Evolutionary conservation across 2,329 filamentous ascomycete species (phyloP).

Genomic region (Alternaria longipes): DNA sequence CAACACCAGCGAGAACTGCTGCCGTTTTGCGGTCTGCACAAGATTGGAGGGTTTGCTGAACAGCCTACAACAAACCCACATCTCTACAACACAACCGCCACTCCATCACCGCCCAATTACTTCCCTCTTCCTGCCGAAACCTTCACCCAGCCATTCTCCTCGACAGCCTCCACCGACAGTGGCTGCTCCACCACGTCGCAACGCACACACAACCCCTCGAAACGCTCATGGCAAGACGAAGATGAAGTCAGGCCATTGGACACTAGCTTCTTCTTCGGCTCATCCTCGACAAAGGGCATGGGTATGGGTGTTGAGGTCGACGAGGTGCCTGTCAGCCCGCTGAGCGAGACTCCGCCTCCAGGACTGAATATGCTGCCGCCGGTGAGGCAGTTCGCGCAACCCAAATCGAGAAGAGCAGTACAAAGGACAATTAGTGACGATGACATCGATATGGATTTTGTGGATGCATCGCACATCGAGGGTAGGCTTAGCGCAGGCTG

Average conservation of each 20-base stretch:
- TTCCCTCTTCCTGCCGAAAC: slow-evolving; percentile 46
- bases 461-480: slow-evolving; percentile 42
- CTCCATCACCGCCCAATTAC: slow-evolving; percentile 29
- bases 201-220: slow-evolving; percentile 48
- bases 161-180: slow-evolving; percentile 38
- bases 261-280: slow-evolving; percentile 41
- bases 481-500: slow-evolving; percentile 46
- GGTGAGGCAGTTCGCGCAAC: slow-evolving; percentile 43
- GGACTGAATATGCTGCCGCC: slow-evolving; percentile 31
- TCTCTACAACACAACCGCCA: slow-evolving; percentile 49
- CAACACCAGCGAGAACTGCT: slow-evolving; percentile 68
- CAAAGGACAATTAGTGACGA: slow-evolving; percentile 27
- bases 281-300: slow-evolving; percentile 23
- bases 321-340: slow-evolving; percentile 48
- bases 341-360: slow-evolving; percentile 39
- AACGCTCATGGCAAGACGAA: slow-evolving; percentile 56
- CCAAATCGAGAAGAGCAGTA: slow-evolving; percentile 32
- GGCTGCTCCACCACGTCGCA: slow-evolving; percentile 38
- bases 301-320: slow-evolving; percentile 33
- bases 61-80: slow-evolving; percentile 60
- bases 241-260: slow-evolving; percentile 33
- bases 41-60: slow-evolving; percentile 72
- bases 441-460: slow-evolving; percentile 46
- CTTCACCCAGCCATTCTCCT: slow-evolving; percentile 47
- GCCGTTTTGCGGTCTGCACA: slow-evolving; percentile 84